Evolutionary conservation across 495 filamentous ascomycete genomes (phyloP).

Genomic region (Lasiosphaeria ovina): DNA sequence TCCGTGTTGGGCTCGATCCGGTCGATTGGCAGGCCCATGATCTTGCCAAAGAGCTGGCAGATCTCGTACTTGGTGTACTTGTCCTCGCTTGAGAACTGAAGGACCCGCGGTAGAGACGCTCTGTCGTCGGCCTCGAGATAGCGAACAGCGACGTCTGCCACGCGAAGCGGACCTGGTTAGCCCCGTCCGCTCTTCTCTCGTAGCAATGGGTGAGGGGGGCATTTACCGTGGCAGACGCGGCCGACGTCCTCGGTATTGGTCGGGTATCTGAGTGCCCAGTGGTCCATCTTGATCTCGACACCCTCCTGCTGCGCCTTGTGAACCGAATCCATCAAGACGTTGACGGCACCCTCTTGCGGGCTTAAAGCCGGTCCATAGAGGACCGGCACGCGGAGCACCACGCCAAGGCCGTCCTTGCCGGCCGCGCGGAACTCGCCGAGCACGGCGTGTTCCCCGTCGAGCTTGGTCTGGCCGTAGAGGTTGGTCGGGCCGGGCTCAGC

Average conservation of each 20-base stretch:
- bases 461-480: constrained; percentile 84
- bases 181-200: neutral
- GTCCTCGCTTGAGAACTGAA: constrained; percentile 89
- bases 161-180: neutral
- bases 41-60: constrained; percentile 73
- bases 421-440: constrained; percentile 55
- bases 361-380: constrained; percentile 70
- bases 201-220: too few species aligned
- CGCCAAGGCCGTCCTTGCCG: constrained; percentile 51
- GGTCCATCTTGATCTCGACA: constrained; percentile 73
- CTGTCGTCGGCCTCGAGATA: constrained; percentile 53
- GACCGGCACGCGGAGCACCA: constrained; percentile 83
- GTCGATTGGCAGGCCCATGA: constrained; percentile 72
- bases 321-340: constrained; percentile 71
- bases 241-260: constrained; percentile 86
- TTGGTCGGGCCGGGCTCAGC: constrained; percentile 70
- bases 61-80: constrained; percentile 91
- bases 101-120: constrained; percentile 59
- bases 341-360: constrained; percentile 77
- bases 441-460: constrained; percentile 76
- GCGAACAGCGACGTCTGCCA: constrained; percentile 59
- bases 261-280: constrained; percentile 83
- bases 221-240: constrained; percentile 63
- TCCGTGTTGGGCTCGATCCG: constrained; percentile 69
- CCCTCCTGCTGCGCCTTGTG: constrained; percentile 62